Conservation (phyloP, 306 rosid genomes). For the Quercus gilva region DNA sequence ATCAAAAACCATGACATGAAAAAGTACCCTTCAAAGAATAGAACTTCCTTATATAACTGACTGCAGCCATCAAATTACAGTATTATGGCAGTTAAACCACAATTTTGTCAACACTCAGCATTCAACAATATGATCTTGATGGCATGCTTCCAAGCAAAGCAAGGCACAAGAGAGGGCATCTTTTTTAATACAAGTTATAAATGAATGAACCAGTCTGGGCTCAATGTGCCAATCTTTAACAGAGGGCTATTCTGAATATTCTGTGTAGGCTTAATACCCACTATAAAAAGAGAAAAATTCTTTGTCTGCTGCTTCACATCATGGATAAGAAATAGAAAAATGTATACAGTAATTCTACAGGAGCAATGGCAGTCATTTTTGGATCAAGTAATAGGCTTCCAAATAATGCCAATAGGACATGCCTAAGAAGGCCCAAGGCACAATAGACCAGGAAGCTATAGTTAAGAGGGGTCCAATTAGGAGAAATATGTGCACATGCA, state of each 20-base stretch:
- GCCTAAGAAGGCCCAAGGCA: not conserved
- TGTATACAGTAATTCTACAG: not conserved
- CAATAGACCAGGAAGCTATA: not conserved
- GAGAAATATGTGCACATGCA: not conserved
- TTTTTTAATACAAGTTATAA: no score
- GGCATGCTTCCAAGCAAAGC: no score
- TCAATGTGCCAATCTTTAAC: not conserved
- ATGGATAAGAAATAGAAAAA: not conserved
- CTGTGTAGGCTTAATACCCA: not conserved
- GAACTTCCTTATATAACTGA: not conserved
- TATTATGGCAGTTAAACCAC: not conserved
- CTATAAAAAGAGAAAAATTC: not conserved
- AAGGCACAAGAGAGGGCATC: no score
- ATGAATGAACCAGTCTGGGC: not conserved
- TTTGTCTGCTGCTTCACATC: not conserved
- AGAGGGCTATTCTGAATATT: not conserved
- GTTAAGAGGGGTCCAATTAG: not conserved
- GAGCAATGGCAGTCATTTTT: not conserved
- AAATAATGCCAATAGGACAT: not conserved
- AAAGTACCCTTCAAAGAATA: not conserved
- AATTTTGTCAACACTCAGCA: not conserved
- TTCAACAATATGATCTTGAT: not conserved
- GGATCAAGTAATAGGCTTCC: not conserved
- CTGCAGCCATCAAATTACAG: not conserved
- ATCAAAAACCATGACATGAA: not conserved